Evolutionary conservation across 441 rosid species (phyloP), one percentile per base, ranked within the genome.

Genomic region (Hura crepitans): DNA sequence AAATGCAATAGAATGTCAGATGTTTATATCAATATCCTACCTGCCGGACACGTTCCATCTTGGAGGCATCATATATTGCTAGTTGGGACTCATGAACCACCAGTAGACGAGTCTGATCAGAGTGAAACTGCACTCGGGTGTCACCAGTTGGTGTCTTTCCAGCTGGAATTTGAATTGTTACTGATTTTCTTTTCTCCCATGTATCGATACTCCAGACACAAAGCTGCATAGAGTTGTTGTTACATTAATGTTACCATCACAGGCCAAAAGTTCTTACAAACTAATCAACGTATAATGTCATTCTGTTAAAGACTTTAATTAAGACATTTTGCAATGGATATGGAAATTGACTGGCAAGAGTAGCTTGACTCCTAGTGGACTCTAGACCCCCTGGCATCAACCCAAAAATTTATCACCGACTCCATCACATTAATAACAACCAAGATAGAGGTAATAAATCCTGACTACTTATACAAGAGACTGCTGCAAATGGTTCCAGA

Each of bases 141-240:
- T 92, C 96, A 37, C 97, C 95, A 30, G 31, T 75, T 68, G 87
- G 83, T 20, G 83, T 76, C 84, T 88, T 89, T 71, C 97, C 97
- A 56, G 85, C 72, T 61, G 97, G 94, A 70, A 84, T 77, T 74
- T 87, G 96, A 42, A 95, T 82, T 20, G 83, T 13, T 37, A 87
- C 75, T 7, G 90, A 83, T 80, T 87, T 92, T 81, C 86, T 87
- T 81, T 86, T 92, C 84, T 95, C 99, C 99, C 99, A 95, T 23
- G 96, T 77, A 73, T 95, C 97, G 74, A 90, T 85, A 83, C 91
- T 89, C 97, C 97, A 92, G 31, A 88, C 78, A 63, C 86, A 87
- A 60, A 95, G 84, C 99, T 95, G 86, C 76, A 67, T 27, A 31
- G 70, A 30, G 69, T 2, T 23, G 22, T 49, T 14, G 39, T 22